Base-by-base conservation (phyloP, 2,329 filamentous ascomycete species). In the Trichophyton benhamiae region DNA sequence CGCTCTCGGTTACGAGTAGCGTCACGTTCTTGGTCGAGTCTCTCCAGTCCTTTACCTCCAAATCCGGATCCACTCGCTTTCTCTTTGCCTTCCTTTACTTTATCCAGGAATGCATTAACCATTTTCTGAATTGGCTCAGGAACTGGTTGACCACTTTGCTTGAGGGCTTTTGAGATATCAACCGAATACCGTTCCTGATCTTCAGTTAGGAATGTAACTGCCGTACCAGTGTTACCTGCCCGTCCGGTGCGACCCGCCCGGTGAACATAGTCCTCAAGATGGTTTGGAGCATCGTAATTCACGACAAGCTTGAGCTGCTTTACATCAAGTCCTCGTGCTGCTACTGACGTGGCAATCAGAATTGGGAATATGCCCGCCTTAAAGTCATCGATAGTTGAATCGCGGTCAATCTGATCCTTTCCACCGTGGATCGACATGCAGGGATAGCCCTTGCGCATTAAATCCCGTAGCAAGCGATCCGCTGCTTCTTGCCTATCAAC, bases 181-280 rank as follows among this genome's bases (percentile, higher is more conserved):
- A 89, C 82, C 1, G 94, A 88, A 70, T 89, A 96, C 65, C 89
- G 89, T 70, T 95, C 91, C 72, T 99, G 91, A 55, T 95, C 89
- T 48, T 89, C 87, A 0, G 90, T 95, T 62, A 99, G 79, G 70
- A 97, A 96, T 0, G 94, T 99, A 58, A 99, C 89, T 0, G 94
- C 94, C 44, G 91, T 95, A 65, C 94, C 94, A 22, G 85, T 96
- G 69, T 96, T 95, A 46, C 94, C 94, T 53, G 94, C 94, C 71
- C 94, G 87, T 9, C 94, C 94, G 6, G 94, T 97, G 68, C 94
- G 89, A 57, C 94, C 94, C 61, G 89, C 90, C 65, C 94, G 87
- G 73, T 96, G 94, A 46, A 97, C 92, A 69, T 97, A 97, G 71
- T 97, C 94, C 75, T 99, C 94, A 64, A 96, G 76, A 75, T 97